Base-by-base conservation (phyloP, 768 basidiomycete species). In the Pisolithus orientalis region DNA sequence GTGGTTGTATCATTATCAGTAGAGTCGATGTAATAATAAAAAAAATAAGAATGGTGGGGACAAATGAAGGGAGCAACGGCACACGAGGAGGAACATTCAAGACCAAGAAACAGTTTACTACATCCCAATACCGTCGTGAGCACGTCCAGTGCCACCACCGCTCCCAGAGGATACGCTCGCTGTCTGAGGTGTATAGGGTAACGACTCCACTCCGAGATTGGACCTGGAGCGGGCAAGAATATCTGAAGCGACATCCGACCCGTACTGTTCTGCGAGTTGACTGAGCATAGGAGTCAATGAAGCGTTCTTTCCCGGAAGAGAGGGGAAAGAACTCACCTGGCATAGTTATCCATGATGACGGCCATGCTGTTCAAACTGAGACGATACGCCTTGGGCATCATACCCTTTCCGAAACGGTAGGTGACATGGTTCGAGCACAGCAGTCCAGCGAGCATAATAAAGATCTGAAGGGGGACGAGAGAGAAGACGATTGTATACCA, bases 351-450 rank as follows among this genome's bases (percentile, higher is more conserved):
- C 85, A 90, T 84, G 64, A 92, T 88, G 48, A 87, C 76, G 4
- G 84, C 85, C 84, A 90, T 87, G 53, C 79, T 83, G 53, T 75
- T 78, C 75, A 80, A 71, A 69, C 82, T 83, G 43, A 91, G 74
- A 34, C 87, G 75, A 67, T 92, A 91, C 13, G 84, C 81, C 73
- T 88, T 87, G 39, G 88, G 89, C 77, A 85, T 89, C 82, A 90
- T 83, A 53, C 90, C 89, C 72, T 90, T 91, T 9, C 88, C 89
- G 66, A 91, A 91, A 49, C 89, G 77, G 65, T 90, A 90, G 25
- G 88, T 91, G 64, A 92, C 82, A 58, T 92, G 89, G 68, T 90
- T 90, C 24, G 83, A 83, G 65, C 85, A 91, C 47, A 91, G 67
- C 50, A 91, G 67, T 16, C 75, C 82, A 1, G 74, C 72, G 53